These are phyloP conservation scores for Moricandia arvensis DNA, from an alignment of 345 rosid genomes.

Conservation along the genomic window DNA sequence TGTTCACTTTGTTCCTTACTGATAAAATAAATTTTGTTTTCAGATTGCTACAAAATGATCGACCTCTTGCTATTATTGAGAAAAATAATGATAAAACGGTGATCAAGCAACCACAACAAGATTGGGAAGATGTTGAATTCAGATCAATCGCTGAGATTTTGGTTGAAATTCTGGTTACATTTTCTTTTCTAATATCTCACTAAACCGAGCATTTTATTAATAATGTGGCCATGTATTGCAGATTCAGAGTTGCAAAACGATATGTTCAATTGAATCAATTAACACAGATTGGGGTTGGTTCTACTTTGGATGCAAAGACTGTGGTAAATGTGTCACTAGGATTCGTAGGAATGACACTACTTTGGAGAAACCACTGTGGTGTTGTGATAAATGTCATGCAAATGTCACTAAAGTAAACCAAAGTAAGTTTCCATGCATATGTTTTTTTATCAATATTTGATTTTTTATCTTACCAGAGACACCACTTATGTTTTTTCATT, in stretches of 20 bases:
- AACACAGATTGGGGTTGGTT: background rate
- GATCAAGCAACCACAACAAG: background rate
- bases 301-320: background rate
- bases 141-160: background rate
- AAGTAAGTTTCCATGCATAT: background rate
- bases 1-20: too few species aligned
- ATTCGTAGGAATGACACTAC: background rate
- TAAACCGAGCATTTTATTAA: too few species aligned
- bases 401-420: background rate
- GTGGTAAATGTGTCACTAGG: background rate
- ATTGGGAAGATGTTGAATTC: background rate
- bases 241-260: background rate
- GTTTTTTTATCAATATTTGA: too few species aligned
- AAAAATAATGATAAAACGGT: background rate
- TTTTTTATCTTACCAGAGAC: too few species aligned
- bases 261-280: background rate
- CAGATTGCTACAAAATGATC: background rate
- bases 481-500: background rate
- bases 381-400: background rate
- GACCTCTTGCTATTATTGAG: background rate
- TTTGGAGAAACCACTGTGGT: background rate
- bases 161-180: background rate
- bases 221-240: background rate
- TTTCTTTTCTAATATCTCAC: background rate
- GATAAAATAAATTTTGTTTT: background rate